Conservation (phyloP, 2,329 filamentous ascomycete species). For the Fusarium brevicatenulatum region DNA sequence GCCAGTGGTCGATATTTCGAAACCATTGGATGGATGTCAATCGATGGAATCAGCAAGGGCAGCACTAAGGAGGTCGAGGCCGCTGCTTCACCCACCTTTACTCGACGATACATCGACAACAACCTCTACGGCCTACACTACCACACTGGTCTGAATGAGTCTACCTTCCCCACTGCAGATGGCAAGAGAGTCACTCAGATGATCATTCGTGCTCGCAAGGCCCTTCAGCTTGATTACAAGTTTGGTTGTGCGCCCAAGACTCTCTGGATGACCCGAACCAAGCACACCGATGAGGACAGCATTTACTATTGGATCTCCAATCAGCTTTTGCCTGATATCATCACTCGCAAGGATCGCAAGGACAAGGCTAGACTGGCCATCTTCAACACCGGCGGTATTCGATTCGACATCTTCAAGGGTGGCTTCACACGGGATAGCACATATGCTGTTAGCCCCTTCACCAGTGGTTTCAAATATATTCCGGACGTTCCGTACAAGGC, state of each 20-base stretch:
- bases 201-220: slow-evolving; percentile 76
- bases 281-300: slow-evolving; percentile 77
- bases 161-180: slow-evolving; percentile 78
- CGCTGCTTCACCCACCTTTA: slow-evolving; percentile 66
- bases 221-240: slow-evolving; percentile 75
- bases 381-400: slow-evolving; percentile 88
- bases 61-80: slow-evolving; percentile 43
- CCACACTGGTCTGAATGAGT: slow-evolving; percentile 77
- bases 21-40: slow-evolving; percentile 92
- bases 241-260: slow-evolving; percentile 86
- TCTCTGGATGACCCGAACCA: slow-evolving; percentile 83
- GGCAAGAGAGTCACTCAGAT: slow-evolving; percentile 76
- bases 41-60: slow-evolving; percentile 67
- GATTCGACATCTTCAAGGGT: slow-evolving; percentile 96
- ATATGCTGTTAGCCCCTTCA: slow-evolving; percentile 89
- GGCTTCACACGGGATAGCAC: slow-evolving; percentile 88
- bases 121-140: slow-evolving; percentile 87
- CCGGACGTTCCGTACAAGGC: slow-evolving; percentile 82
- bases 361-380: slow-evolving; percentile 76
- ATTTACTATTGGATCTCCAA: slow-evolving; percentile 85
- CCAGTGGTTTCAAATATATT: slow-evolving; percentile 79
- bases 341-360: slow-evolving; percentile 66
- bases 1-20: slow-evolving; percentile 94
- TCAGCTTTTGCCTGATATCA: slow-evolving; percentile 75
- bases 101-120: slow-evolving; percentile 90